These are phyloP conservation scores for Suhomyces vadensis DNA, from an alignment of 805 yeast genomes.

Conservation along the genomic window DNA sequence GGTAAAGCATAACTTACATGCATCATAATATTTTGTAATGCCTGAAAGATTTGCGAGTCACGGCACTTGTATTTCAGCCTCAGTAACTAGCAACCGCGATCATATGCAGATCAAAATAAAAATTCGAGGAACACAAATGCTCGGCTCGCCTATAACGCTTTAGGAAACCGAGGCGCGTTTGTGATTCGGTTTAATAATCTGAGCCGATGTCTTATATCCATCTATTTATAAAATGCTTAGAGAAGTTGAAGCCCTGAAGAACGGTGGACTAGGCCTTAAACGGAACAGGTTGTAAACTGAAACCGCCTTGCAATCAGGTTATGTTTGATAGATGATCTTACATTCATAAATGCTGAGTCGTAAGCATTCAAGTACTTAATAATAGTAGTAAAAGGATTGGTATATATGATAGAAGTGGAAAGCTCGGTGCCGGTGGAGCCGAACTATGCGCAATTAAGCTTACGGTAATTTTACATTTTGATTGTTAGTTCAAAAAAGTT, in stretches of 20 bases:
- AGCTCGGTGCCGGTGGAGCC: not conserved
- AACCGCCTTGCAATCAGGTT: too few species aligned
- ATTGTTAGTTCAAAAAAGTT: not conserved
- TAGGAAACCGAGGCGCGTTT: not conserved
- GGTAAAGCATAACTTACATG: conserved; percentile 1
- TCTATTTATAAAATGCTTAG: not conserved
- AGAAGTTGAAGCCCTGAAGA: not conserved
- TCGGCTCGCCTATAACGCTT: too few species aligned
- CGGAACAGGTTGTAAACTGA: too few species aligned
- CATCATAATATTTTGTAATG: not conserved
- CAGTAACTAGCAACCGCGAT: not conserved
- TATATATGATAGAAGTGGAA: not conserved
- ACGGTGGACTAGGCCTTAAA: not conserved
- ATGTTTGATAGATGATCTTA: too few species aligned
- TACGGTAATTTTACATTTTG: not conserved
- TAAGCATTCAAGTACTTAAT: not conserved
- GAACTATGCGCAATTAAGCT: not conserved
- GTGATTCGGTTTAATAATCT: not conserved
- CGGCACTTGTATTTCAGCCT: not conserved
- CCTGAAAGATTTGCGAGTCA: not conserved
- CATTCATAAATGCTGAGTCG: not conserved
- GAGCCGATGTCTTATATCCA: not conserved
- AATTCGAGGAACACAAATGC: not conserved
- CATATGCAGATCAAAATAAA: not conserved
- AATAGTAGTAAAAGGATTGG: not conserved